phyloP scores from a whole-genome alignment of 1,284 basidiomycete species.

The Papiliotrema laurentii region DNA sequence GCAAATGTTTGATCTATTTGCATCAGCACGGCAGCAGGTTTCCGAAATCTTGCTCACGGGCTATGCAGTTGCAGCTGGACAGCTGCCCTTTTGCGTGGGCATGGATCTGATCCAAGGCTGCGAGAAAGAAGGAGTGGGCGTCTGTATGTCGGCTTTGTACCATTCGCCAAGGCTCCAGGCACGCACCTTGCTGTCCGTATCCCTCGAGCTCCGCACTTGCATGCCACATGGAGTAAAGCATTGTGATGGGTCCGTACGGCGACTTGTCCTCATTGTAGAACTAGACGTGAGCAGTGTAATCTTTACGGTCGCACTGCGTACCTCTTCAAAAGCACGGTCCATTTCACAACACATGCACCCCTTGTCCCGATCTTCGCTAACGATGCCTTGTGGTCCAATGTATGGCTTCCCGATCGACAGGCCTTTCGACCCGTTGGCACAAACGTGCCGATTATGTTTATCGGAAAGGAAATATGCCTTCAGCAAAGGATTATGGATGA shows the following conservation, averaged over 20 bases:
- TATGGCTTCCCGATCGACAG: conserved; percentile 31
- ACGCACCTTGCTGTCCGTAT: conserved; percentile 76
- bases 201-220: conserved; percentile 77
- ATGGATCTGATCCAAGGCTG: conserved; percentile 77
- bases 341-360: conserved; percentile 91
- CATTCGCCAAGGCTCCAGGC: neutral
- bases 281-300: conserved; percentile 46
- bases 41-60: conserved; percentile 51
- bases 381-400: conserved; percentile 18
- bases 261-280: conserved; percentile 65
- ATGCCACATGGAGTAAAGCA: conserved; percentile 84
- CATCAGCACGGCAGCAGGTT: neutral
- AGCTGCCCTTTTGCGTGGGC: conserved; percentile 61
- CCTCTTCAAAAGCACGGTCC: conserved; percentile 85
- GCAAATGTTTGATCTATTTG: conserved; percentile 70
- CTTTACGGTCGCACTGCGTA: conserved; percentile 32
- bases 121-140: conserved; percentile 63
- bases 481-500: conserved; percentile 86
- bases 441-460: conserved; percentile 43
- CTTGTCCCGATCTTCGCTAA: conserved; percentile 49
- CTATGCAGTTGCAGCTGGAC: conserved; percentile 73
- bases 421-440: conserved; percentile 29
- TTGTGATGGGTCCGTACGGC: conserved; percentile 76
- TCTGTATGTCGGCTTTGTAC: conserved; percentile 15
- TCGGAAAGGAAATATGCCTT: conserved; percentile 88